A percentile compares a stretch with the other conserved stretches of the same genome.
Evolutionary conservation across 2,329 filamentous ascomycete genomes (phyloP).

Genomic region (Paracoccidioides brasiliensis): DNA sequence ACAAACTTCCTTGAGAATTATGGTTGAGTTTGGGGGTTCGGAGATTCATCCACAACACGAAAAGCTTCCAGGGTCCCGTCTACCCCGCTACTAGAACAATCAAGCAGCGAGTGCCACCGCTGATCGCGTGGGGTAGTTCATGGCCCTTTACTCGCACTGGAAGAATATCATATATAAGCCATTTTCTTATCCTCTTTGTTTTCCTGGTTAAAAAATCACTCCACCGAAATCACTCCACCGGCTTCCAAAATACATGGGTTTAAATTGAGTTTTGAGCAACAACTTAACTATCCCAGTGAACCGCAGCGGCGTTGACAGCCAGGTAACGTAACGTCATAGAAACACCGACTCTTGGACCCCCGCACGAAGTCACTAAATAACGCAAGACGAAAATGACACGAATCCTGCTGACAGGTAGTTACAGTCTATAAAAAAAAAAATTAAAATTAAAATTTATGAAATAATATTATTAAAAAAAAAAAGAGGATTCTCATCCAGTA

Average conservation of each 20-base stretch:
- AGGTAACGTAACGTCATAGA: background rate
- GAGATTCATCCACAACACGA: no score
- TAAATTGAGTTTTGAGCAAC: background rate
- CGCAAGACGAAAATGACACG: conserved; percentile 12
- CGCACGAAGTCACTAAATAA: background rate
- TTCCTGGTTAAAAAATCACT: background rate
- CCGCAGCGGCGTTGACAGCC: background rate
- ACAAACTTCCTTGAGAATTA: no score
- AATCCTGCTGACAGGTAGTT: conserved; percentile 16
- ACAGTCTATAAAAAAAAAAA: background rate
- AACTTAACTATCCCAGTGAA: background rate
- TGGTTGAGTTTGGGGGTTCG: no score
- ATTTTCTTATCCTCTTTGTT: background rate
- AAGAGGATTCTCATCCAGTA: no score
- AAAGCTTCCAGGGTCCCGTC: no score
- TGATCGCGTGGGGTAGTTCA: no score
- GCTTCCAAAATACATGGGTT: no score
- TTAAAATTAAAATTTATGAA: background rate
- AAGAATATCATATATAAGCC: no score
- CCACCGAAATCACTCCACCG: background rate
- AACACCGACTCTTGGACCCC: background rate
- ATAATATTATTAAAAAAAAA: background rate
- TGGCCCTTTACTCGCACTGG: no score
- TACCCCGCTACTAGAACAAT: no score
- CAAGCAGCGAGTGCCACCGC: no score